Conservation (phyloP, 306 rosid genomes). For the Begonia fuchsioides region DNA sequence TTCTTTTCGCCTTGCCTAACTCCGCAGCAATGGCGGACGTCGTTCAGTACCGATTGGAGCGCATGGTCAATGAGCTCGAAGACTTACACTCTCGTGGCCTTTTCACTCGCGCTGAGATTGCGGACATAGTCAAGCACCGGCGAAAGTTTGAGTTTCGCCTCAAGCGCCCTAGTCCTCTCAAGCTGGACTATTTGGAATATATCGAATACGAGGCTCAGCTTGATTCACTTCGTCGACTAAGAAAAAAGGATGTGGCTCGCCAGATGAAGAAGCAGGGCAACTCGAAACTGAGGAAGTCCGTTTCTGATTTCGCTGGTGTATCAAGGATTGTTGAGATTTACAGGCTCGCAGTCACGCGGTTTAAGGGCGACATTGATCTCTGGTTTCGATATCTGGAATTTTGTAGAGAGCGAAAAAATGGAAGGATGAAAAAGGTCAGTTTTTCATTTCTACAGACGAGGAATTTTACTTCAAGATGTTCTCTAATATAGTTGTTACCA, state of each 20-base stretch:
- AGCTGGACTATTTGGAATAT: constrained; percentile 38
- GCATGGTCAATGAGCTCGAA: constrained; percentile 42
- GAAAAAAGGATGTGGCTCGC: constrained; percentile 24
- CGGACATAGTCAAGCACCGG: constrained; percentile 46
- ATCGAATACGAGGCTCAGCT: constrained; percentile 40
- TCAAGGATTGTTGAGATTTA: constrained; percentile 27
- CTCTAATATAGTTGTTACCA: background rate
- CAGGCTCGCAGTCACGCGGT: constrained; percentile 27
- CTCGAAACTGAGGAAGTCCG: constrained; percentile 23
- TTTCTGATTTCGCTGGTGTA: constrained; percentile 29
- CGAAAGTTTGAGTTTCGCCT: constrained; percentile 47
- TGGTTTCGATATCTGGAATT: constrained; percentile 68
- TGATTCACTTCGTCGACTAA: constrained; percentile 28
- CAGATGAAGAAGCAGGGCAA: constrained; percentile 24
- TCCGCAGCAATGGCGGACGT: constrained; percentile 36
- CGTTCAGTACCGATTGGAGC: constrained; percentile 46
- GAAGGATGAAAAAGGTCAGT: constrained; percentile 70
- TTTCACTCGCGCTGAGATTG: constrained; percentile 32
- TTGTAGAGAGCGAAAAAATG: constrained; percentile 44
- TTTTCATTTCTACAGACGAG: background rate
- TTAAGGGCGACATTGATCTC: constrained; percentile 37
- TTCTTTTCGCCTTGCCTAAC: background rate
- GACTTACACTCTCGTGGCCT: constrained; percentile 36
- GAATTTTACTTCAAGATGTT: background rate
- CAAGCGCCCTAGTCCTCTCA: constrained; percentile 42